Evolutionary conservation across 2,329 filamentous ascomycete species (phyloP).

Genomic region (Hypoxylon sp.): DNA sequence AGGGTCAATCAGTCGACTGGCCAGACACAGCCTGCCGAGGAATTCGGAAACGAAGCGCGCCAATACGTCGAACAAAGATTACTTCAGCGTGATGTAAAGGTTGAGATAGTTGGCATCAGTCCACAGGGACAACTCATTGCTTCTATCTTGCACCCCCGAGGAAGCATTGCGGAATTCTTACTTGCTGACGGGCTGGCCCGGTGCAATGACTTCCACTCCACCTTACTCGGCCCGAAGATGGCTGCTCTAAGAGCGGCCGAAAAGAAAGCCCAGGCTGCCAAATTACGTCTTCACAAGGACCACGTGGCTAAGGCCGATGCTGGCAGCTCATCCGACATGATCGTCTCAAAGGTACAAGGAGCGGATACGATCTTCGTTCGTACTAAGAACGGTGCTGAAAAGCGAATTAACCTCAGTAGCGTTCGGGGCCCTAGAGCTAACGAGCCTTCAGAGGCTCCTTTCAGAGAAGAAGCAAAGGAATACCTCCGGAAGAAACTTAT

Average conservation of each 20-base stretch:
- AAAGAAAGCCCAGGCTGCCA: constrained; percentile 83
- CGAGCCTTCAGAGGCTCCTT: constrained; percentile 89
- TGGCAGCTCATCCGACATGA: constrained; percentile 80
- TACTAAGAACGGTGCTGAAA: constrained; percentile 87
- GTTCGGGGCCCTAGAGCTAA: constrained; percentile 91
- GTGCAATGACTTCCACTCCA: constrained; percentile 97
- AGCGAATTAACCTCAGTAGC: constrained; percentile 92
- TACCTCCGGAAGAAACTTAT: constrained; percentile 94
- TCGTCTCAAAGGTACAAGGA: constrained; percentile 86
- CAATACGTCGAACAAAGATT: constrained; percentile 88
- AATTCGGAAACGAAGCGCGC: constrained; percentile 89
- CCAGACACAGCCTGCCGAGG: constrained; percentile 86
- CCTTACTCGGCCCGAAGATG: constrained; percentile 92
- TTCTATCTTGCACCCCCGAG: constrained; percentile 86
- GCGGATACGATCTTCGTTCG: constrained; percentile 91
- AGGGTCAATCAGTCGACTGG: constrained; percentile 84
- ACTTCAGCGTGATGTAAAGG: constrained; percentile 86
- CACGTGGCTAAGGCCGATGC: constrained; percentile 79
- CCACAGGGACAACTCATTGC: constrained; percentile 94
- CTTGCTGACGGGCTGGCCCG: constrained; percentile 90
- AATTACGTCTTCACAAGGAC: constrained; percentile 85
- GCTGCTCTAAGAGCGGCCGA: constrained; percentile 86
- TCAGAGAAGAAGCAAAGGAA: constrained; percentile 94
- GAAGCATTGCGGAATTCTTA: constrained; percentile 93
- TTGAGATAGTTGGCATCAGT: constrained; percentile 87